Conservation (phyloP, 768 basidiomycete genomes). For the Tricholoma bakamatsutake region DNA sequence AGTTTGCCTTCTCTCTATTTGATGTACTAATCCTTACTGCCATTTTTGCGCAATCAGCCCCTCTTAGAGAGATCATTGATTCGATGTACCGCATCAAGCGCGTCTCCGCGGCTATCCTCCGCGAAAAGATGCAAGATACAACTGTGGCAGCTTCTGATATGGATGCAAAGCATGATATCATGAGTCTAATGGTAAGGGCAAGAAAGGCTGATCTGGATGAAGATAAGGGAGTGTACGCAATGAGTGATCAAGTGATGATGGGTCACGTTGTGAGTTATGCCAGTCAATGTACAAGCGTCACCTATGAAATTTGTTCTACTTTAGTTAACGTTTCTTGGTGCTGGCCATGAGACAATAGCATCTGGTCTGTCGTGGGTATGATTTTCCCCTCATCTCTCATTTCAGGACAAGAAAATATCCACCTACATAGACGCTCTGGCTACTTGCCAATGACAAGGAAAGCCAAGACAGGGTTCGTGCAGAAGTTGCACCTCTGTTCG, state of each 20-base stretch:
- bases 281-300: no score
- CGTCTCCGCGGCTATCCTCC: slow-evolving; percentile 35
- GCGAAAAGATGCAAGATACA: slow-evolving; percentile 34
- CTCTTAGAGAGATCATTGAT: slow-evolving; percentile 23
- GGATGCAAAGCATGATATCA: slow-evolving; percentile 43
- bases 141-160: slow-evolving; percentile 27
- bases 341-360: slow-evolving; percentile 42
- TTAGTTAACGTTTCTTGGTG: slow-evolving; percentile 43
- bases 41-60: slow-evolving; percentile 7
- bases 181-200: slow-evolving; percentile 44
- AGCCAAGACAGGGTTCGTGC: slow-evolving; percentile 46
- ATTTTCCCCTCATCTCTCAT: background rate
- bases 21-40: background rate
- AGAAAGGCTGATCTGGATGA: slow-evolving; percentile 31
- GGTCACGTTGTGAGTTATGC: slow-evolving; percentile 39
- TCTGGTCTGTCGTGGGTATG: slow-evolving; percentile 43
- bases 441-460: slow-evolving; percentile 45
- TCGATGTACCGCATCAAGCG: slow-evolving; percentile 37
- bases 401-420: slow-evolving; percentile 1
- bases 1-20: slow-evolving; percentile 16
- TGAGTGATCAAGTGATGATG: slow-evolving; percentile 45
- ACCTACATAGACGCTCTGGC: slow-evolving; percentile 39
- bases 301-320: no score
- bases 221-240: slow-evolving; percentile 29
- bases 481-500: slow-evolving; percentile 39